Conservation (phyloP, 2,329 filamentous ascomycete species). For the Talaromyces islandicus region DNA sequence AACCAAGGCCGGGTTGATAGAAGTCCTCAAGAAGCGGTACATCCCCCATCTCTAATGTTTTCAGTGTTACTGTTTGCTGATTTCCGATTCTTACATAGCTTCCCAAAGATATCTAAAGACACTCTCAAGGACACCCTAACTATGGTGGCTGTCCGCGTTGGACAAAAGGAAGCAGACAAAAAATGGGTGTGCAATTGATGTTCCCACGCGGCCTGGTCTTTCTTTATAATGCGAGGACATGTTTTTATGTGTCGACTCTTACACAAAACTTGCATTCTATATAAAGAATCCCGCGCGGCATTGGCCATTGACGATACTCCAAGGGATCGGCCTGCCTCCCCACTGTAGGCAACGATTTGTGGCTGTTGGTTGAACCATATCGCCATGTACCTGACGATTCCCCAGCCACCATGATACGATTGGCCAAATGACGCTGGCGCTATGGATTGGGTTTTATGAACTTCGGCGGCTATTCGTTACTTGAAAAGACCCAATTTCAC, state of each 20-base stretch:
- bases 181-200: conserved; percentile 51
- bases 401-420: neutral
- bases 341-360: neutral
- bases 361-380: neutral
- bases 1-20: conserved; percentile 68
- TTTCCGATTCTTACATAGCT: conserved; percentile 35
- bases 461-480: neutral
- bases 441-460: neutral
- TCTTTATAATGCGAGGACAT: neutral
- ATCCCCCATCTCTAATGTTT: conserved; percentile 11
- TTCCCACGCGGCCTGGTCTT: neutral
- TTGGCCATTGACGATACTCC: neutral
- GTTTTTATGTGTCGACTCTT: neutral
- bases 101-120: conserved; percentile 63
- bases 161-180: conserved; percentile 58
- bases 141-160: conserved; percentile 57
- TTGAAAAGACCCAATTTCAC: neutral
- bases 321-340: neutral
- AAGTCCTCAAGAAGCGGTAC: conserved; percentile 65
- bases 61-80: conserved; percentile 9
- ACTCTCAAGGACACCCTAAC: conserved; percentile 67
- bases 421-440: neutral
- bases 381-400: neutral
- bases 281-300: neutral
- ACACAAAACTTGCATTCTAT: neutral